A percentile compares a stretch with the other conserved stretches of the same genome.
phyloP scores from a whole-genome alignment of 768 basidiomycete species.

The Boletellus sp. region DNA sequence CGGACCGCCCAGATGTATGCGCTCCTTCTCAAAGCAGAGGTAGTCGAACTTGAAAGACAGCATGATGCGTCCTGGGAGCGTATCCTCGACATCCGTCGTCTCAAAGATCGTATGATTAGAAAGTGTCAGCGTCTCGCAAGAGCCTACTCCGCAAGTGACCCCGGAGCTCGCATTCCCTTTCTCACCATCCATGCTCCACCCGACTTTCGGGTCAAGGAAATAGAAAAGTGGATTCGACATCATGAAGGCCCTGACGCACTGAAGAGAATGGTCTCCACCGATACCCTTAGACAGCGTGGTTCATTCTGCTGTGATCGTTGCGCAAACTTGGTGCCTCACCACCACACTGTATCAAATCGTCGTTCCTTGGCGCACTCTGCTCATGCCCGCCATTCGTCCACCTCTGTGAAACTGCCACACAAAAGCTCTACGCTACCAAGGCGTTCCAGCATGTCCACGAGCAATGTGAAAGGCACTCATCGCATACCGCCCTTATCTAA shows the following conservation, averaged over 20 bases:
- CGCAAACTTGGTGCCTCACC: slow-evolving; percentile 32
- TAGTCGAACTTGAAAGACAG: slow-evolving; percentile 56
- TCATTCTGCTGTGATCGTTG: slow-evolving; percentile 35
- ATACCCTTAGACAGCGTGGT: slow-evolving; percentile 24
- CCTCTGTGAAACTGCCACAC: slow-evolving; percentile 16
- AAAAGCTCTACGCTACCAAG: slow-evolving; percentile 15
- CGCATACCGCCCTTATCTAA: slow-evolving; percentile 10
- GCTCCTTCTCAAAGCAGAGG: slow-evolving; percentile 61
- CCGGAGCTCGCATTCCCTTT: slow-evolving; percentile 46
- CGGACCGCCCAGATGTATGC: slow-evolving; percentile 63
- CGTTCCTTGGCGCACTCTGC: slow-evolving; percentile 25
- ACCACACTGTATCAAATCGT: slow-evolving; percentile 27
- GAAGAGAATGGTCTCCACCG: slow-evolving; percentile 19
- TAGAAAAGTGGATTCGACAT: slow-evolving; percentile 72
- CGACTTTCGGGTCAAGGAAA: slow-evolving; percentile 73
- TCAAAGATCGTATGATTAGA: slow-evolving; percentile 81
- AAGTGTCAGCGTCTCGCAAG: slow-evolving; percentile 68
- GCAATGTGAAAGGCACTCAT: background rate
- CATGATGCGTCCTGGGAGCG: slow-evolving; percentile 59
- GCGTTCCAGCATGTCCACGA: slow-evolving; percentile 15
- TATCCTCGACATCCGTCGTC: slow-evolving; percentile 67
- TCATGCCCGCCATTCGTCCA: slow-evolving; percentile 26
- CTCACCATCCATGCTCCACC: slow-evolving; percentile 64
- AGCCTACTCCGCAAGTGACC: slow-evolving; percentile 36
- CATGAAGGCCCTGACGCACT: slow-evolving; percentile 34